A percentile compares a stretch with the other conserved stretches of the same genome.
Conservation (phyloP, 1,139 yeast genomes). For the Candida gigantensis region DNA sequence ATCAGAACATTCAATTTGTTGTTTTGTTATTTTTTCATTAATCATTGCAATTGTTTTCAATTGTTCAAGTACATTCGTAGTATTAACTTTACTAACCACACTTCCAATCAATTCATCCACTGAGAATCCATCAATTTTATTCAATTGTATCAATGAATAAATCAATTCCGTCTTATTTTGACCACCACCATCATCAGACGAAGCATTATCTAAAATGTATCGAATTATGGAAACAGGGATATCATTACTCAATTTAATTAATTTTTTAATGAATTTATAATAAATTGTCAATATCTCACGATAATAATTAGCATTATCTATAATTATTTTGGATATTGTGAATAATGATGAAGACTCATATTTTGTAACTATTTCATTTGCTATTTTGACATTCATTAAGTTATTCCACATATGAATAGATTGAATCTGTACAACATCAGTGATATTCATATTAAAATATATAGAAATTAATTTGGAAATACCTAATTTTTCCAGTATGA, state of each 20-base stretch:
- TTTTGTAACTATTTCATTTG: slow-evolving; percentile 14
- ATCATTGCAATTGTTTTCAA: slow-evolving; percentile 33
- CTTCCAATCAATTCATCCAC: slow-evolving; percentile 2
- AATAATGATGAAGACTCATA: slow-evolving; percentile 15
- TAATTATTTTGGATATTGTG: slow-evolving; percentile 29
- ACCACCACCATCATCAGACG: slow-evolving; percentile 3
- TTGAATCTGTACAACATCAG: slow-evolving; percentile 43
- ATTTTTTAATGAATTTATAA: slow-evolving; percentile 33
- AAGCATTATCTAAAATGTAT: slow-evolving; percentile 1
- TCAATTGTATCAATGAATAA: slow-evolving; percentile 9
- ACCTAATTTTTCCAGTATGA: slow-evolving; percentile 12
- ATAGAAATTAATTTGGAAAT: slow-evolving; percentile 20
- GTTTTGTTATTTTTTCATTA: slow-evolving; percentile 12
- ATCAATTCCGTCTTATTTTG: slow-evolving; percentile 9
- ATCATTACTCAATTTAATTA: slow-evolving; percentile 18
- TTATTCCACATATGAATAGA: slow-evolving; percentile 39
- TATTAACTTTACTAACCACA: slow-evolving; percentile 1
- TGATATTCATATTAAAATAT: slow-evolving; percentile 25
- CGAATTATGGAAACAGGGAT: slow-evolving; percentile 1
- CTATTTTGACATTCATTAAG: slow-evolving; percentile 21
- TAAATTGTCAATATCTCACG: slow-evolving; percentile 31
- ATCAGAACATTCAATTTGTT: slow-evolving; percentile 14
- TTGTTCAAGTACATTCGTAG: slow-evolving; percentile 21
- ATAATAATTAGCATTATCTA: slow-evolving; percentile 41
- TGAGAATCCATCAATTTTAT: background rate